Conservation (phyloP, 1,139 yeast species). For the Waltiozyma sp. region DNA sequence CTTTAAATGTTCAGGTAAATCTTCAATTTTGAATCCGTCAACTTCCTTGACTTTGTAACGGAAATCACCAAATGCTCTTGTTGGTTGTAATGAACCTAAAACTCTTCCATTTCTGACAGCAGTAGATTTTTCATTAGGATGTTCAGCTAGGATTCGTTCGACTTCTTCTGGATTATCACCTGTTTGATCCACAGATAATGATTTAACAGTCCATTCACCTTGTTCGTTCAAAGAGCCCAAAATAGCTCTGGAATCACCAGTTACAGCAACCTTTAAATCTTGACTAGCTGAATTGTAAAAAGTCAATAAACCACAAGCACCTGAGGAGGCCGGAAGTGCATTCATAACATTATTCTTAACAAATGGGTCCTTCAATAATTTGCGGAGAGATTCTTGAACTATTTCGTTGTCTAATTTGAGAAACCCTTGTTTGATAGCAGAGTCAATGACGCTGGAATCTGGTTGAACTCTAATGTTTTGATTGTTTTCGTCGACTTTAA, state of each 20-base stretch:
- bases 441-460: slow-evolving; percentile 48
- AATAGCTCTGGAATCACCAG: slow-evolving; percentile 94
- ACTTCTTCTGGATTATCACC: slow-evolving; percentile 88
- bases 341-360: slow-evolving; percentile 37
- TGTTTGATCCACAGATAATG: slow-evolving; percentile 85
- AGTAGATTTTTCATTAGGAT: slow-evolving; percentile 59
- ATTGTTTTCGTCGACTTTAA: slow-evolving; percentile 39
- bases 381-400: slow-evolving; percentile 63
- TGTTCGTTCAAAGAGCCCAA: slow-evolving; percentile 58
- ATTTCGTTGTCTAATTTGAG: slow-evolving; percentile 77
- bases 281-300: slow-evolving; percentile 73
- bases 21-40: slow-evolving; percentile 29
- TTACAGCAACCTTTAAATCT: slow-evolving; percentile 76
- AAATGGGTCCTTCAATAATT: slow-evolving; percentile 51
- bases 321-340: slow-evolving; percentile 89
- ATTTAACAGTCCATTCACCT: slow-evolving; percentile 79
- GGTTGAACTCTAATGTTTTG: slow-evolving; percentile 26
- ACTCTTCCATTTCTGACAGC: slow-evolving; percentile 84
- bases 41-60: slow-evolving; percentile 70
- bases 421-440: slow-evolving; percentile 76
- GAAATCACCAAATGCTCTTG: slow-evolving; percentile 96
- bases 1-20: slow-evolving; percentile 68
- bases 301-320: slow-evolving; percentile 85
- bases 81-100: slow-evolving; percentile 90
- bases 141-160: slow-evolving; percentile 72